Conservation (phyloP, 805 yeast genomes). For the Brettanomyces naardenensis region DNA sequence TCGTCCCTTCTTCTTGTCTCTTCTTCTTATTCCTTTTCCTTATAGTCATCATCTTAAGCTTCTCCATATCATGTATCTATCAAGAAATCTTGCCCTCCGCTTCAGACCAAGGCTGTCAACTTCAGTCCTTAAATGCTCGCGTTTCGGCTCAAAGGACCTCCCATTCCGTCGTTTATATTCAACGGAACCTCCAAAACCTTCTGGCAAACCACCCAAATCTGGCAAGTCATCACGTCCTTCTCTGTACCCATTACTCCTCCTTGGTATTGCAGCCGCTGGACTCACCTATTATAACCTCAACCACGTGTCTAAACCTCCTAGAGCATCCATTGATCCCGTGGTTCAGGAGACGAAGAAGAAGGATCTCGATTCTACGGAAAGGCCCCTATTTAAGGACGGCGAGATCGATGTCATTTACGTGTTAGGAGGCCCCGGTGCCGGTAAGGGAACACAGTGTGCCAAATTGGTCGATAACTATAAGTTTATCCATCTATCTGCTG, state of each 20-base stretch:
- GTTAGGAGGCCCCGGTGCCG: conserved; percentile 96
- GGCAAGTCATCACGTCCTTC: too few species aligned
- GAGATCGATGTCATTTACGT: conserved; percentile 81
- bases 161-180: too few species aligned
- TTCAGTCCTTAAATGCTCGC: too few species aligned
- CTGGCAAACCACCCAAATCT: too few species aligned
- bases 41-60: too few species aligned
- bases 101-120: too few species aligned
- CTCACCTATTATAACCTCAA: conserved; percentile 26
- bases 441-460: conserved; percentile 95
- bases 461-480: conserved; percentile 72
- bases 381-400: conserved; percentile 40
- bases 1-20: too few species aligned
- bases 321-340: conserved; percentile 26
- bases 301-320: conserved; percentile 23
- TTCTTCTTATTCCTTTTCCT: too few species aligned
- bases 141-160: too few species aligned
- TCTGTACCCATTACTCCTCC: conserved; percentile 15
- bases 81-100: too few species aligned
- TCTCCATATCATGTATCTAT: too few species aligned
- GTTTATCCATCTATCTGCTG: conserved; percentile 91
- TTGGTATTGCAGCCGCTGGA: conserved; percentile 25
- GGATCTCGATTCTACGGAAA: conserved; percentile 3
- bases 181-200: too few species aligned
- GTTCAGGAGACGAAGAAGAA: background rate